Evolutionary conservation across 164 flowering plant species (phyloP), one percentile per base, ranked within the genome.

Genomic region (Santalum album): DNA sequence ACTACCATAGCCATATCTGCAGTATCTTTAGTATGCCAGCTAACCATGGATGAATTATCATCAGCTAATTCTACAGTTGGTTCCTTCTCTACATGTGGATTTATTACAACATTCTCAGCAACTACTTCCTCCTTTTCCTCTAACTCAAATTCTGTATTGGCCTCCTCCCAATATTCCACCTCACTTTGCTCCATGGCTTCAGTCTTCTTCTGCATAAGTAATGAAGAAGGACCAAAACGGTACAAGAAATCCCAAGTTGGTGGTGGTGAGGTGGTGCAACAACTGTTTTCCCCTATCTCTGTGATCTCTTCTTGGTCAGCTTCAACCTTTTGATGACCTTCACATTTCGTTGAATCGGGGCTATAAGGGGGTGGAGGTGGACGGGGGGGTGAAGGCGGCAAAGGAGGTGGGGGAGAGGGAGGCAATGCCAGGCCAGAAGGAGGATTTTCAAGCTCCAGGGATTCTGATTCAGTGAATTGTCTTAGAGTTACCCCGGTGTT

Each of bases 401-500:
- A 88, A 22, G 83, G 74, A 1, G 73, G 82, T 6, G 87, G 84
- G 0, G 78, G 77, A 1, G 82, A 77, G 16, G 80, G 70, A 23
- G 83, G 80, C 55, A 69, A 52, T 49, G 62, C 60, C 10, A 53
- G 25, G 26, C 63, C 63, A 56, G 63, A 51, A 15, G 62, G 21
- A 10, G 65, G 50, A 32, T 48, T 39, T 5, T 77, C 84, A n/a
- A 73, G 69, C 59, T 84, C 87, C 18, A 73, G 55, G 6, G 78
- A 67, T 34, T 83, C 92, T 2, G 82, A 68, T 46, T 86, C 97
- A 0, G 92, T 78, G 59, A 90, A 87, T 54, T 90, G 97, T 54
- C 89, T 57, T 52, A 90, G 92, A 10, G 97, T 84, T 12, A 61
- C 78, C n/a, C 97, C 97, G 38, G 86, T 84, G 54, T 90, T 81